A percentile compares a stretch with the other conserved stretches of the same genome.
phyloP scores from a whole-genome alignment of 2,329 filamentous ascomycete genomes.

The Penicillium freii region DNA sequence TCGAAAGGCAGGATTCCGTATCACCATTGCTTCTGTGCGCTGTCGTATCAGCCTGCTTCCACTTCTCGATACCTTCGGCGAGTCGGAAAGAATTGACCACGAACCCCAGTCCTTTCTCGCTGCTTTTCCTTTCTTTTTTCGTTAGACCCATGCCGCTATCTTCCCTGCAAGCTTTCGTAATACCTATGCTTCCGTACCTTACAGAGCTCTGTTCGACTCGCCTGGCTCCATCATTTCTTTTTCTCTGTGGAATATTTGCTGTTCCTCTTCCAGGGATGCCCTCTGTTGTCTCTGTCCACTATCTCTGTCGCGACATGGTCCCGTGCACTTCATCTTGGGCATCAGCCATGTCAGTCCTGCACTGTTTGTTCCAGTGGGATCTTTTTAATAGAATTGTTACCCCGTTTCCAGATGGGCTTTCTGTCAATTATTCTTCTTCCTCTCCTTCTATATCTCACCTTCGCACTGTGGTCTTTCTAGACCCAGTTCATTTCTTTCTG shows the following conservation, averaged over 20 bases:
- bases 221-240: slow-evolving; percentile 22
- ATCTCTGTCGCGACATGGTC: slow-evolving; percentile 29
- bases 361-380: slow-evolving; percentile 17
- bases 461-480: background rate
- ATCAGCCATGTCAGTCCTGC: slow-evolving; percentile 22
- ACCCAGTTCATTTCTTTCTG: background rate
- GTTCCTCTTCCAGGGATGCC: slow-evolving; percentile 26
- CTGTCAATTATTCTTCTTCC: background rate
- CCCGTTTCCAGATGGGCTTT: slow-evolving; percentile 15
- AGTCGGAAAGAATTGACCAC: slow-evolving; percentile 25
- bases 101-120: slow-evolving; percentile 23
- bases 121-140: slow-evolving; percentile 23
- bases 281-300: slow-evolving; percentile 23
- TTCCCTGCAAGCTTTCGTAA: slow-evolving; percentile 20
- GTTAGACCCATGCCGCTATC: slow-evolving; percentile 15
- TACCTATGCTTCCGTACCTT: slow-evolving; percentile 25
- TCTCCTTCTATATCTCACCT: background rate
- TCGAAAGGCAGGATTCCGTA: slow-evolving; percentile 23
- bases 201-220: slow-evolving; percentile 25
- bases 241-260: slow-evolving; percentile 28
- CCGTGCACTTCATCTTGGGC: slow-evolving; percentile 28
- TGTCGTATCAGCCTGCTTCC: slow-evolving; percentile 25
- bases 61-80: slow-evolving; percentile 19
- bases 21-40: slow-evolving; percentile 23
- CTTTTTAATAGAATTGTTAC: slow-evolving; percentile 26